Conservation (phyloP, 2,329 filamentous ascomycete genomes). For the Ophiostoma australiae region DNA sequence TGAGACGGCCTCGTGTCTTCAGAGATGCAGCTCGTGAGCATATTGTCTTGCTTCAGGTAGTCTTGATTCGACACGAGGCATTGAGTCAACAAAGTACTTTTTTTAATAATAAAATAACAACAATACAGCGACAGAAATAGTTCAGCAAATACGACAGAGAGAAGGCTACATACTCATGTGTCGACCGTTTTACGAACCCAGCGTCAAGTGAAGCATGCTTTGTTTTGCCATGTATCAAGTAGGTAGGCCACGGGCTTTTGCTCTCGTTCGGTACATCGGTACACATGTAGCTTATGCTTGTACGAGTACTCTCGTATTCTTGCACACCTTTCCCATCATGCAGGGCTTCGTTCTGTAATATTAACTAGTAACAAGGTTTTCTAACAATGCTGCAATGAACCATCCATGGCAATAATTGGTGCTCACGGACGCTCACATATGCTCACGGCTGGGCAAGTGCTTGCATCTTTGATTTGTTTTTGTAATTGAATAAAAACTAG, state of each 20-base stretch:
- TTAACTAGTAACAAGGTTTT: too few species aligned
- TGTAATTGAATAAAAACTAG: background rate
- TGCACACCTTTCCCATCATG: background rate
- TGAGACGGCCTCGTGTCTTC: conserved; percentile 3
- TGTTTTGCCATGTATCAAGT: conserved; percentile 9
- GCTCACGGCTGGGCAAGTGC: background rate
- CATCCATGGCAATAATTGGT: background rate
- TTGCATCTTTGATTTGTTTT: background rate
- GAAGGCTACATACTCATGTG: background rate
- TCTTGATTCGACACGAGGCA: background rate
- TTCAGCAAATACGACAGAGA: background rate
- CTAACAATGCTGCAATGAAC: background rate
- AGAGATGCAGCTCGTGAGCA: background rate
- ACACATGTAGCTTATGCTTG: background rate
- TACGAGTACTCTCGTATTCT: background rate
- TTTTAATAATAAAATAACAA: too few species aligned
- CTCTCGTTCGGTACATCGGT: too few species aligned
- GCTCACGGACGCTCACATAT: background rate
- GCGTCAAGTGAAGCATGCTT: conserved; percentile 8
- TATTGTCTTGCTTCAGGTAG: background rate
- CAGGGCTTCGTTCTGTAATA: background rate
- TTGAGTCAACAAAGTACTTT: background rate
- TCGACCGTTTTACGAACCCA: conserved; percentile 8
- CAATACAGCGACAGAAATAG: background rate
- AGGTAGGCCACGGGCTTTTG: background rate